Evolutionary conservation across 306 rosid species (phyloP), one percentile per base, ranked within the genome.

Genomic region (Pyrus communis): DNA sequence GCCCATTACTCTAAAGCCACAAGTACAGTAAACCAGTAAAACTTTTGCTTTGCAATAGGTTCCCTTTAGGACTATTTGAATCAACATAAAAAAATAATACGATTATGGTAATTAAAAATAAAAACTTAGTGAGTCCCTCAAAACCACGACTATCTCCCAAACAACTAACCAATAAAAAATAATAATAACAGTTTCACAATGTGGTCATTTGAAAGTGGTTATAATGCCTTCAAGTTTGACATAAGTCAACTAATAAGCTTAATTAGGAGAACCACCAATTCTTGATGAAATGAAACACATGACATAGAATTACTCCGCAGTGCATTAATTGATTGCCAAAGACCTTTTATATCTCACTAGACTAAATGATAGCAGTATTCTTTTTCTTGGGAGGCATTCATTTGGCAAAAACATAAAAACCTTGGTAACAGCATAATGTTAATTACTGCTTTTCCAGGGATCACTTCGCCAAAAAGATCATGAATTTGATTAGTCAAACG

Each of bases 1-100:
- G 74, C 57, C 78, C 91, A 45, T 74, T 75, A 85, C 77, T 89
- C 89, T 89, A 87, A 75, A 75, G 74, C 89, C 90, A 89, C 71
- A 83, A 72, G 49, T 43, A 79, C 71, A 78, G 69, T 64, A 65
- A 58, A 63, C 58, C 49, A 49, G 77, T 62, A 38, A 49, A 75
- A 62, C 6, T 6, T 15, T 17, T 70, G 31, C 60, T 27, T 23
- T 58, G 27, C 17, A 2, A 19, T 14, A 58, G 58, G 40, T 25
- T 13, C 43, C 15, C 23, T 14, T 30, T 35, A 22, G 22, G 2
- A 72, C 8, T 33, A 11, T 42, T 43, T 74, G n/a, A 27, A 54
- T 42, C 67, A 25, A 9, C 33, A 14, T 25, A 4, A 18, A 30
- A 51, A 35, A 14, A 28, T 4, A 51, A 23, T 38, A 55, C 7